Base-by-base conservation (phyloP, 306 rosid species). In the Alnus glutinosa region DNA sequence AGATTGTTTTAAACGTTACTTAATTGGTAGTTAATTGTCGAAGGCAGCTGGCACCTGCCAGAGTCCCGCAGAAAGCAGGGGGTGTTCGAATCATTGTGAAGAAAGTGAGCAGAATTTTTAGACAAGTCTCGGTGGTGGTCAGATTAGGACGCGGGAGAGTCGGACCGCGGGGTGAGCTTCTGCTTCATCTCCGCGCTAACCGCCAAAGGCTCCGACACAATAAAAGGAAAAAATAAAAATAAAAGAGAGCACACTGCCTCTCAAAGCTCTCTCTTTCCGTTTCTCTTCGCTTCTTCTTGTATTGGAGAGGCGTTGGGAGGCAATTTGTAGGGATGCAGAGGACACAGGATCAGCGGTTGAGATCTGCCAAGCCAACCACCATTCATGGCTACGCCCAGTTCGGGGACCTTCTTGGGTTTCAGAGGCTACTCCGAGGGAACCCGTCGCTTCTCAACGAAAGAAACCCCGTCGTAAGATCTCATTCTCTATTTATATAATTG, bases 391-490 rank as follows among this genome's bases (percentile, higher is more conserved):
- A 37, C 72, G 97, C 98, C n/a, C 91, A 80, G 32, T 89, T 90
- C 34, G 99, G 98, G 0, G 94, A 93, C 70, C 85, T 91, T 55
- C n/a, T 70, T 52, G 94, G 89, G 15, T 80, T 95, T 47, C 98
- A 93, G 85, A 89, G 81, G 81, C 77, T 95, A 64, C 98, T 95
- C 67, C 90, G 94, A 1, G 92, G 84, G 1, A 85, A 88, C 82
- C 98, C 97, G 2, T 81, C 89, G 78, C 93, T 93, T 78, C 93
- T 95, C 81, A 90, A 95, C 42, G 93, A 90, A 34, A 85, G 81
- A 79, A 95, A 92, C 81, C 92, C 95, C 63, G 86, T 92, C 50
- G 98, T 94, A 89, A 83, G 98, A 75, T 85, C 81, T 42, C 82
- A 1, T 48, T 63, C 46, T 46, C 57, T 55, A n/a, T 42, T 67